Conservation (phyloP, 345 rosid species). For the Passiflora organensis region DNA sequence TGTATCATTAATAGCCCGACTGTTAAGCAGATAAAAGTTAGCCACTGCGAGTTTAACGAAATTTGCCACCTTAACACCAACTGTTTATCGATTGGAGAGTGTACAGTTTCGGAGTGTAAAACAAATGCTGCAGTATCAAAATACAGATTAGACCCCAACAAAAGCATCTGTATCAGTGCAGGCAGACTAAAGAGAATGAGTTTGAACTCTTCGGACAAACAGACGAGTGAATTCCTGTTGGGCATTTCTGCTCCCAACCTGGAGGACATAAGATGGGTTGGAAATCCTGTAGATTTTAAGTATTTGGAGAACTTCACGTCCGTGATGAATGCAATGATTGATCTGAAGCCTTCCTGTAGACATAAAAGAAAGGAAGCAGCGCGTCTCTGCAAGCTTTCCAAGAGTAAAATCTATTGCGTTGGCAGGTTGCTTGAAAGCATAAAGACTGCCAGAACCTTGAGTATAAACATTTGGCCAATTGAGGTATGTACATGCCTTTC, state of each 20-base stretch:
- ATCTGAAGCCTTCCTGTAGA: slow-evolving; percentile 11
- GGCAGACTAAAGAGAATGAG: slow-evolving; percentile 1
- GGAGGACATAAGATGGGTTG: slow-evolving; percentile 8
- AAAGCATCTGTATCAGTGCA: neutral
- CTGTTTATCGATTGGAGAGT: neutral
- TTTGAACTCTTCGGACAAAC: slow-evolving; percentile 3
- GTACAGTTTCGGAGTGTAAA: slow-evolving; percentile 11
- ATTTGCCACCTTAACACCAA: slow-evolving; percentile 2
- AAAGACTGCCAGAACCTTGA: slow-evolving; percentile 5
- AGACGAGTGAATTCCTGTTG: slow-evolving; percentile 4
- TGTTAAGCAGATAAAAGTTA: neutral
- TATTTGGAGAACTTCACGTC: slow-evolving; percentile 11
- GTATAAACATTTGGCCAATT: slow-evolving; percentile 15
- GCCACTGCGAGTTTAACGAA: slow-evolving; percentile 4
- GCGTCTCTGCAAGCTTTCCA: slow-evolving; percentile 8
- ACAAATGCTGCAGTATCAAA: neutral
- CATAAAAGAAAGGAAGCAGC: slow-evolving; percentile 9
- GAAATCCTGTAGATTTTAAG: slow-evolving; percentile 14
- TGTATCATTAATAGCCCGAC: neutral
- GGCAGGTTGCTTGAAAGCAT: slow-evolving; percentile 11
- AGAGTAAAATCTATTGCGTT: slow-evolving; percentile 14
- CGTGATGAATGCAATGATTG: slow-evolving; percentile 2
- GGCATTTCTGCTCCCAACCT: slow-evolving; percentile 6
- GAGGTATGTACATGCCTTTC: slow-evolving; percentile 9
- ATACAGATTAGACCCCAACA: neutral